A percentile compares a stretch with the other conserved stretches of the same genome.
Conservation (phyloP, 805 yeast species). For the Pichia membranifaciens region DNA sequence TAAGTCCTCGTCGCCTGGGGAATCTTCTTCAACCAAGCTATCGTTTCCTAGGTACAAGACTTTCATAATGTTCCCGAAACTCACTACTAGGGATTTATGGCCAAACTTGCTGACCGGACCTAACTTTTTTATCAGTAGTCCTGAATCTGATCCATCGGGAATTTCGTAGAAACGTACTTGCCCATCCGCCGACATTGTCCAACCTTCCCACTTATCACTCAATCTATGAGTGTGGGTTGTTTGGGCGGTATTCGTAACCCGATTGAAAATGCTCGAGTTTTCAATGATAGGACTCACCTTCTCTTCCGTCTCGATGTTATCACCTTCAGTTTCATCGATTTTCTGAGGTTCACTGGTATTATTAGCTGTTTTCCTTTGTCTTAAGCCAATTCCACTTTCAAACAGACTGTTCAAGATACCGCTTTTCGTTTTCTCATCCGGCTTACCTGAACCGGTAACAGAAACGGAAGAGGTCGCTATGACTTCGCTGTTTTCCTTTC, state of each 20-base stretch:
- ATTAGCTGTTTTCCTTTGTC: neutral
- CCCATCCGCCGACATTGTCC: slow-evolving; percentile 69
- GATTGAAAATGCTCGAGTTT: too few species aligned
- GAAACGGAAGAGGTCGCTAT: neutral
- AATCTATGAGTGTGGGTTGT: slow-evolving; percentile 10
- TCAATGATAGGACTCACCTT: neutral
- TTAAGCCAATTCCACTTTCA: neutral
- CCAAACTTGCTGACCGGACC: slow-evolving; percentile 69
- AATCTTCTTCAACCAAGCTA: slow-evolving; percentile 54
- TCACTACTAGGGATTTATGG: slow-evolving; percentile 67
- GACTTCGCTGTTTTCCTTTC: slow-evolving; percentile 32
- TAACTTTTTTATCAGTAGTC: slow-evolving; percentile 47
- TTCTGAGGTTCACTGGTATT: too few species aligned
- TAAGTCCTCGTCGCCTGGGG: slow-evolving; percentile 33
- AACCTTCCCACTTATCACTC: slow-evolving; percentile 68
- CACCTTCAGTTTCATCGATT: too few species aligned
- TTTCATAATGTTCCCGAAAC: slow-evolving; percentile 68
- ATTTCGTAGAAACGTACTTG: slow-evolving; percentile 53
- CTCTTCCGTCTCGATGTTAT: neutral
- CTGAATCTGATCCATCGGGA: slow-evolving; percentile 40
- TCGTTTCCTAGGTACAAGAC: slow-evolving; percentile 72
- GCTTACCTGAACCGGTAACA: slow-evolving; percentile 13
- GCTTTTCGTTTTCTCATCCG: slow-evolving; percentile 1
- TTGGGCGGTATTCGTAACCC: neutral
- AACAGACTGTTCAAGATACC: neutral